Evolutionary conservation across 2,329 filamentous ascomycete species (phyloP), one percentile per base, ranked within the genome.

Genomic region (Myrmaecium sp.): DNA sequence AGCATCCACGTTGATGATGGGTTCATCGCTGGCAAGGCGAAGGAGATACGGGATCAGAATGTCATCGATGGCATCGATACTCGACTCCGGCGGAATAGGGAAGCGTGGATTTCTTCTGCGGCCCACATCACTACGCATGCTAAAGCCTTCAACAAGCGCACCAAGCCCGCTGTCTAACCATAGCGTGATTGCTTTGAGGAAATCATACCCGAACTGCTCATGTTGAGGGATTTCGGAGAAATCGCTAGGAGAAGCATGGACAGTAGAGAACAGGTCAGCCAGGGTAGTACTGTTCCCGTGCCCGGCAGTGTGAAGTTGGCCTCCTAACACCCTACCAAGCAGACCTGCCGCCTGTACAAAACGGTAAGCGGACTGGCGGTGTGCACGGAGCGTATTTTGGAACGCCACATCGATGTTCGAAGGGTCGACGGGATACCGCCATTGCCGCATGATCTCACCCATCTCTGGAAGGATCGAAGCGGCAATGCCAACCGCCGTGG

Each of bases 281-380:
- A 52, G 41, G 21, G 34, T 47, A 36, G 44, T 30, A 3, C 30
- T 22, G 13, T 48, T 43, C 22, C 49, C 50, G 16, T 48, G 43
- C 21, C 50, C 51, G 17, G 53, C 51, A 16, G 55, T 62, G 29
- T 57, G 52, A 3, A 67, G 39, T 32, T 52, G 54, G 2, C 64
- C 66, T 13, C 64, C 67, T n/a, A 75, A 49, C 2, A 60, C 58
- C 26, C 62, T 53, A 10, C 67, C 55, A 11, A 74, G 45, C 3
- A 63, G 66, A 14, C 69, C 71, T 19, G 66, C 56, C 22, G 66
- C 69, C 45, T 74, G 71, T 2, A 73, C 62, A 40, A 74, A 74
- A 30, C 68, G 59, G 42, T 65, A 62, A 17, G 60, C 55, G 11
- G 64, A 55, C 33, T 66, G 62, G 20, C 69, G 62, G 34, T 64